Evolutionary conservation across 768 basidiomycete genomes (phyloP), one percentile per base, ranked within the genome.

Genomic region (Strobilomyces confusus): DNA sequence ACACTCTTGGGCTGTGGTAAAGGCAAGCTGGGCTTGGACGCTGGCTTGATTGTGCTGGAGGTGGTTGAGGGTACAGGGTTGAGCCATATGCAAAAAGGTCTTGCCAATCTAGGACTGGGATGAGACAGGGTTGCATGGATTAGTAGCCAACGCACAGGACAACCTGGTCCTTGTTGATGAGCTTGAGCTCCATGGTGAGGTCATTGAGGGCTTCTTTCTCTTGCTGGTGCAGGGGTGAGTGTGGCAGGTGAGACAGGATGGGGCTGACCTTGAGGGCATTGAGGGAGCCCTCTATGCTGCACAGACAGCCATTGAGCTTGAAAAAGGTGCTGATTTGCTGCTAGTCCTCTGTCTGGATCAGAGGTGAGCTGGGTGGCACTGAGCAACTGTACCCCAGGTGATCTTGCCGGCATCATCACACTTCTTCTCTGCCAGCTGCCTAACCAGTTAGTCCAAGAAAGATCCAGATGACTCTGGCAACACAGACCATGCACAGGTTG

Each of bases 191-290:
- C 42, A 80, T 88, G 2, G 83, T 73, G 29, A 97, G 79, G 67
- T 98, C 95, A 55, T 95, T 92, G 14, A 95, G 80, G 3, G 92
- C 88, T 62, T 97, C 95, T 72, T 95, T 95, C 73, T 95, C 93
- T 80, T 89, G 85, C 93, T 98, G 64, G 14, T 36, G 32, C 13
- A 6, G 8, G 9, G 22, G 20, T 23, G 40, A 15, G 11, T 12
- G 20, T 22, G 20, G 20, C 19, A 19, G 12, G 20, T 41, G 20
- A 5, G 20, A 20, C 7, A 2, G 19, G 19, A 20, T 8, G 38
- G 22, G 22, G 13, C 22, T 97, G 95, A 92, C 94, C 80, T 89
- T 89, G 62, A 93, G 78, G 23, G 72, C 72, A 50, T 83, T 78
- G 29, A 94, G 77, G 49, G 81, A 84, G 56, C 86, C 89, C 61